Evolutionary conservation across 805 yeast genomes (phyloP), one percentile per base, ranked within the genome.

Genomic region (Grigorovia jiainica): DNA sequence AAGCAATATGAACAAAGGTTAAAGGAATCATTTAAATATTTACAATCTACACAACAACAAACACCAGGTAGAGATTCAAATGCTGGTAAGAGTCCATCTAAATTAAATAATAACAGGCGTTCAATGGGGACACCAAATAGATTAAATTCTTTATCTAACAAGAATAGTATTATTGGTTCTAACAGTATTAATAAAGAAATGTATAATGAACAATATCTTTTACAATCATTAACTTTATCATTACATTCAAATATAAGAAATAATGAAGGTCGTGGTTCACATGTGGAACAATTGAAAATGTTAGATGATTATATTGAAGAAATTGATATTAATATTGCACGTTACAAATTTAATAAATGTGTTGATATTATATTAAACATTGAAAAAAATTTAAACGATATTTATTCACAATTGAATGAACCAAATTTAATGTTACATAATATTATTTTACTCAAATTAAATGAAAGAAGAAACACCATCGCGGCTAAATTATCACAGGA

Each of bases 291-390:
- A 16, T 63, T 81, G 42, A 72, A 74, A 42, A 62, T 63, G 24
- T 64, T 78, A 11, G 87, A 81, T 51, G 82, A 78, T 40, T 60
- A 67, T 25, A 65, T 83, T 15, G 87, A 82, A 52, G 86, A 81
- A 42, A 68, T 82, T 34, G 92, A 84, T 55, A 75, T 80, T 11
- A 69, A 69, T 42, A 67, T 82, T 20, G 80, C 85, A 9, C 79
- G 82, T 51, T 72, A 75, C 41, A 69, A 72, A 42, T 80, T 71
- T 59, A 53, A 64, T 36, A 64, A 59, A 15, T 70, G 77, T 0
- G 70, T 70, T 3, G 65, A 58, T 3, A 45, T 47, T 11, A 41
- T 65, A 29, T 34, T 51, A 7, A 54, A 53, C 17, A 63, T 73
- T 42, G 72, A 68, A 40, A 44, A 40, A 3, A 54, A 56, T 8